phyloP scores from a whole-genome alignment of 345 rosid genomes.

The Anacardium occidentale region DNA sequence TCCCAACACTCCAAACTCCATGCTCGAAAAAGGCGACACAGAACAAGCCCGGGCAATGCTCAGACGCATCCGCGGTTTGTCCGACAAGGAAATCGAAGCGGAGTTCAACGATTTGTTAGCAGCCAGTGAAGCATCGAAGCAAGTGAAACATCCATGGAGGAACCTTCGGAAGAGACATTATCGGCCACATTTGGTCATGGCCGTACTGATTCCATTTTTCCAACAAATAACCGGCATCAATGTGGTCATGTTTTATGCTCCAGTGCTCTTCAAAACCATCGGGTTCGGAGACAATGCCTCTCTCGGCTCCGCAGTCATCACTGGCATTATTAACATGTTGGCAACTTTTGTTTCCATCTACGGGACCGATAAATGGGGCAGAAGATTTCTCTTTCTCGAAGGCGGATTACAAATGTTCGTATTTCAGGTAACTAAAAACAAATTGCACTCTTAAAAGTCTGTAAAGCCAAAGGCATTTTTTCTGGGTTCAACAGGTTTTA shows the following conservation, averaged over 20 bases:
- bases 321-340: slow-evolving; percentile 23
- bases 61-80: slow-evolving; percentile 22
- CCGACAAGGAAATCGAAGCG: slow-evolving; percentile 26
- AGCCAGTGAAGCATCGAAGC: slow-evolving; percentile 28
- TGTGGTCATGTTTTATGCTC: slow-evolving; percentile 46
- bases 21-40: slow-evolving; percentile 28
- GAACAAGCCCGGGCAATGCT: slow-evolving; percentile 32
- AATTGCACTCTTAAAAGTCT: too few species aligned
- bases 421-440: slow-evolving; percentile 28
- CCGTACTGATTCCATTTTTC: slow-evolving; percentile 36
- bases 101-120: slow-evolving; percentile 35
- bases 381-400: slow-evolving; percentile 30
- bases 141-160: slow-evolving; percentile 31
- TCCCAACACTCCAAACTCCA: slow-evolving; percentile 40
- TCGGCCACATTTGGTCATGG: slow-evolving; percentile 35
- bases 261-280: slow-evolving; percentile 34
- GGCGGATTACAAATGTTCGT: slow-evolving; percentile 38
- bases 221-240: slow-evolving; percentile 43
- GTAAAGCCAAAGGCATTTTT: too few species aligned
- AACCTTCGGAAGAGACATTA: slow-evolving; percentile 25
- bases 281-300: slow-evolving; percentile 35
- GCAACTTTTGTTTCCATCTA: slow-evolving; percentile 33
- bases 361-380: slow-evolving; percentile 33
- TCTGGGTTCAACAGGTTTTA: too few species aligned
- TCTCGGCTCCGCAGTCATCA: slow-evolving; percentile 29